Conservation (phyloP, 257 asterid species). For the Solanum paucissectum region DNA sequence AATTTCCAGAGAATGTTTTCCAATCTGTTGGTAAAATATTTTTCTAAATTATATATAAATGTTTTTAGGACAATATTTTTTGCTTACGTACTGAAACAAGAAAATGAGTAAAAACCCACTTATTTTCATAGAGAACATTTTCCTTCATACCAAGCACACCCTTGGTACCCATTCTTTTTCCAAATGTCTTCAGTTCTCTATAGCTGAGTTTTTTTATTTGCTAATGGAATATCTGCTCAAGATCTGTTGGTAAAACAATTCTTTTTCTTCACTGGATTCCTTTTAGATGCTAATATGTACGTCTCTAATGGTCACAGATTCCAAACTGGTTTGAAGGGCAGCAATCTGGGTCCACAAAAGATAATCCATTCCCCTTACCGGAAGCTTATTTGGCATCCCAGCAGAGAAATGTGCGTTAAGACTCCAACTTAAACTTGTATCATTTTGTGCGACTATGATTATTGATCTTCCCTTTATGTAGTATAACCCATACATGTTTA, state of each 20-base stretch:
- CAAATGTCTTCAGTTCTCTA: neutral
- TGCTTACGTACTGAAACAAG: neutral
- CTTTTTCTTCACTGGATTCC: neutral
- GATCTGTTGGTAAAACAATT: neutral
- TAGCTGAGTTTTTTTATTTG: neutral
- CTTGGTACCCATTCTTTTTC: neutral
- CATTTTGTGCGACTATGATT: neutral
- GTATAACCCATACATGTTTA: neutral
- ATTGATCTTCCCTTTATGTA: neutral
- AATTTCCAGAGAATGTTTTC: neutral
- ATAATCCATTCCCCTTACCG: constrained; percentile 84
- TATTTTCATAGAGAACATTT: neutral
- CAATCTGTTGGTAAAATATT: neutral
- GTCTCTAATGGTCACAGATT: constrained; percentile 27
- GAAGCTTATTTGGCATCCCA: constrained; percentile 73
- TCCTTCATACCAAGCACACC: neutral
- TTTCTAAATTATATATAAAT: neutral
- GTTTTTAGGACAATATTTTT: neutral
- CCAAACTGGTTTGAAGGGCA: constrained; percentile 77
- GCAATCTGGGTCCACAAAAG: constrained; percentile 56
- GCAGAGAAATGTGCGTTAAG: constrained; percentile 59
- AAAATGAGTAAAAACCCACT: neutral
- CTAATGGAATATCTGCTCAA: neutral
- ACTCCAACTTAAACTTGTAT: neutral
- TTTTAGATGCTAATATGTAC: neutral